These are phyloP conservation scores for Gracilariopsis chorda DNA, from an alignment of 23 red algal species.

Conservation along the genomic window DNA sequence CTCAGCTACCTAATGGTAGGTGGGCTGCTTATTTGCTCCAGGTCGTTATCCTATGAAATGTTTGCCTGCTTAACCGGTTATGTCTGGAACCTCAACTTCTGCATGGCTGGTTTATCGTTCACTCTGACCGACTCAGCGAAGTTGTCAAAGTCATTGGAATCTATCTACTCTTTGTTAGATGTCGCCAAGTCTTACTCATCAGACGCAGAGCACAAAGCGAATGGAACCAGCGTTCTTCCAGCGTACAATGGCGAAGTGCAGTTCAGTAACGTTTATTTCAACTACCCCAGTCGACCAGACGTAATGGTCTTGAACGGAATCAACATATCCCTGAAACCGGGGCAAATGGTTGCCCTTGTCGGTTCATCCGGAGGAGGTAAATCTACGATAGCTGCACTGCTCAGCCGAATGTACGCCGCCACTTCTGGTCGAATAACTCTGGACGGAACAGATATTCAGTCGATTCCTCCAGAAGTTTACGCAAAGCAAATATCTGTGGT, in stretches of 20 bases:
- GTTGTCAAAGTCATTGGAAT: constrained; percentile 1
- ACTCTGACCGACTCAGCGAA: constrained; percentile 41
- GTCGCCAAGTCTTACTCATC: constrained; percentile 3
- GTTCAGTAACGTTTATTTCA: constrained; percentile 64
- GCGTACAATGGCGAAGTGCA: constrained; percentile 8
- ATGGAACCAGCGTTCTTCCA: neutral
- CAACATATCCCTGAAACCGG: constrained; percentile 42
- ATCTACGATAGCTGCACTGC: constrained; percentile 60
- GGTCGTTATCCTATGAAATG: constrained; percentile 17
- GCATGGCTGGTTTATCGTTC: constrained; percentile 33
- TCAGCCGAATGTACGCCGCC: constrained; percentile 74
- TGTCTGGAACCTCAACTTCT: constrained; percentile 63
- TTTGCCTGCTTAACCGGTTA: constrained; percentile 46
- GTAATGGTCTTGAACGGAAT: constrained; percentile 55
- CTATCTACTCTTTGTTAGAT: constrained; percentile 30
- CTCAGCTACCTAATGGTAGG: constrained; percentile 13
- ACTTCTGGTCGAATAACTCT: constrained; percentile 46
- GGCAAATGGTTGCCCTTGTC: constrained; percentile 68
- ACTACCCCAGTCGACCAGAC: constrained; percentile 68
- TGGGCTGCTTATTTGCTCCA: constrained; percentile 28
- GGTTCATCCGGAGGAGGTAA: constrained; percentile 80
- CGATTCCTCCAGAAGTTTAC: constrained; percentile 29
- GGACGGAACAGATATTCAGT: constrained; percentile 57
- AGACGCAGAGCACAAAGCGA: neutral
- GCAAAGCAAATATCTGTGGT: constrained; percentile 55